Base-by-base conservation (phyloP, 768 basidiomycete species). In the Pulveroboletus sp. region DNA sequence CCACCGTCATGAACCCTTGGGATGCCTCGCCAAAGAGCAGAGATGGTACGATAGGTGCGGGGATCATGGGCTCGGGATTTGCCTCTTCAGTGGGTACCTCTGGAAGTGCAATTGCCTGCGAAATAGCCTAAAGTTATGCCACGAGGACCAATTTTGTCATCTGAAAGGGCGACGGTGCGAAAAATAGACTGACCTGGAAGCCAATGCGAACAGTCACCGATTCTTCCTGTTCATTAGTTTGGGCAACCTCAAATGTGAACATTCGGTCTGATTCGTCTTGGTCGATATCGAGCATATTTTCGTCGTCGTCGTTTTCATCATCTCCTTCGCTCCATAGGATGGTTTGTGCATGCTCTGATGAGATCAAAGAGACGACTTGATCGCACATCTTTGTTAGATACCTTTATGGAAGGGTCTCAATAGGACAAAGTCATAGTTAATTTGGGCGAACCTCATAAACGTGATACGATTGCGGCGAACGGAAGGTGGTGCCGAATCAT, bases 381-480 rank as follows among this genome's bases (percentile, higher is more conserved):
- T 85, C 81, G 16, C 75, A 66, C 33, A 84, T 70, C 63, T 81
- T 81, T 2, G 72, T 80, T 12, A 84, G 73, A 53, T 85, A 84
- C 40, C 83, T 84, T 31, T 9, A 5, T 16, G 12, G 35, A 0
- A 40, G 17, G 4, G 2, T 12, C 20, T 20, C 4, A 8, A 1
- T 12, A 6, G 2, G 2, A 33, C 19, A 17, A 16, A 13, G 34
- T 20, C 1, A 17, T 19, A 3, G 9, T 6, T 35, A 1, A 46
- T 23, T 1, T 5, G 5, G 6, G 48, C 64, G 33, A 62, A 79
- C 82, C 82, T 65, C 79, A 84, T 82, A 54, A 84, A 84, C 0
- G 81, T 80, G 3, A 77, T 67, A 6, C 82, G 71, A 63, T 82
- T 84, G 3, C 75, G 72, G 24, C 69, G 58, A 40, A 79, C 72